Conservation (phyloP, 2,329 filamentous ascomycete species). For the Alternaria longipes region DNA sequence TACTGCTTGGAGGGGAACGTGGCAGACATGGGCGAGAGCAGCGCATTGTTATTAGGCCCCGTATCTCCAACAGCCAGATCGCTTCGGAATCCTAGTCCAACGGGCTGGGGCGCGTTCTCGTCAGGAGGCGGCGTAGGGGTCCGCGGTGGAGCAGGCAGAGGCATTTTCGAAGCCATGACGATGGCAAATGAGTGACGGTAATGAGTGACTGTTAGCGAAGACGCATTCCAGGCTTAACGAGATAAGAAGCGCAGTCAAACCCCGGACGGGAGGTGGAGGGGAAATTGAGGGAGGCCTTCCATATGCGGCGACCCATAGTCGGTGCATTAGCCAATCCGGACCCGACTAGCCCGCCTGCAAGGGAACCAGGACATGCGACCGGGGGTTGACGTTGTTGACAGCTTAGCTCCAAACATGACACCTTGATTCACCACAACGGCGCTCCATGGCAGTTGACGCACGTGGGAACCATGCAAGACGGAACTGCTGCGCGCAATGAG, state of each 20-base stretch:
- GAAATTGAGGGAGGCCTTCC: constrained; percentile 33
- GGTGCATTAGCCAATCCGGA: constrained; percentile 28
- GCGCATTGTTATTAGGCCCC: constrained; percentile 45
- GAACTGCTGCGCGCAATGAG: constrained; percentile 7
- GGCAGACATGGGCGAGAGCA: constrained; percentile 52
- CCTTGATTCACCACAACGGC: constrained; percentile 17
- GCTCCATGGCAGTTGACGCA: constrained; percentile 23
- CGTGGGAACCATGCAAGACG: constrained; percentile 37
- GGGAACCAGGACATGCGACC: constrained; percentile 21
- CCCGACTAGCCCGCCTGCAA: constrained; percentile 27
- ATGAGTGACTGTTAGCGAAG: constrained; percentile 28
- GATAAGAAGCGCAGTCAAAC: constrained; percentile 25
- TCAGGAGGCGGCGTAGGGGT: constrained; percentile 71
- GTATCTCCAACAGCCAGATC: constrained; percentile 36
- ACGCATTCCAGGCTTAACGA: constrained; percentile 23
- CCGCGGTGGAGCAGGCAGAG: constrained; percentile 67
- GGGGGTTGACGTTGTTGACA: constrained; percentile 16
- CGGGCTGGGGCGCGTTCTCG: constrained; percentile 53
- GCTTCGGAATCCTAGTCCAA: constrained; percentile 48
- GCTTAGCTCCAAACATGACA: constrained; percentile 30
- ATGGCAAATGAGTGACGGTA: constrained; percentile 32
- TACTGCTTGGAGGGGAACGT: constrained; percentile 50
- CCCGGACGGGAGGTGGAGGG: constrained; percentile 31
- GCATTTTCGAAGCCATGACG: constrained; percentile 67
- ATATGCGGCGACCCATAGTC: constrained; percentile 29